Evolutionary conservation across 2,329 filamentous ascomycete species (phyloP), one percentile per base, ranked within the genome.

Genomic region (Sclerotinia trifoliorum): DNA sequence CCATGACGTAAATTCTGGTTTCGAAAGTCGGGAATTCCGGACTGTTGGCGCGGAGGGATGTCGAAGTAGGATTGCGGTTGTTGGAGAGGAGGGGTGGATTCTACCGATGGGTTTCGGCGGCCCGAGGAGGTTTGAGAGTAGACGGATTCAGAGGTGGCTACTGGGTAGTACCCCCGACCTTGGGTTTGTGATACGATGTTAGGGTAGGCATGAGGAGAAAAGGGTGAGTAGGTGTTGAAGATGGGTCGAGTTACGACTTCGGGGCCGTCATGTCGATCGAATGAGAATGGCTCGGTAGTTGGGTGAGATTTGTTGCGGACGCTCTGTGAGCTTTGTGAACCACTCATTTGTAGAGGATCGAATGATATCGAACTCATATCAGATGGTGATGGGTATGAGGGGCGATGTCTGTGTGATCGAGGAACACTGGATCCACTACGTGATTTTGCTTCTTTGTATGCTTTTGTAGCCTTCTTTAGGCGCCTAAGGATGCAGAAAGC

Each of bases 401-500:
- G 49, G 7, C 46, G 63, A 6, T 65, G 58, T 24, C 71, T 71
- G 5, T 67, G 52, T 13, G 71, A 70, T 32, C 66, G 66, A 24
- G 60, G 48, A 2, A 19, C 61, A 35, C 70, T 73, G n/a, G 72
- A 73, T 39, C 70, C 71, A 7, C 63, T 70, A 8, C 56, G 69
- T 52, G 73, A 72, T 57, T 71, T 73, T 52, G 71, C 69, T 29
- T 63, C 78, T 8, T 78, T 78, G 39, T 76, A 77, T 15, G 65
- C 69, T 72, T 82, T 80, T 26, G 71, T 71, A 5, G 42, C 73
- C 24, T 70, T 69, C 46, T 75, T 84, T 21, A 87, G 79, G 13
- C 81, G 82, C 1, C 82, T 80, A 57, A 87, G 79, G 58, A 87
- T 81, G 61, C 85, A 76, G 69, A 79, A 82, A 2, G 84, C 79